These are phyloP conservation scores for Tympanopsis confertula DNA, from an alignment of 2,329 filamentous ascomycete species.

Conservation along the genomic window DNA sequence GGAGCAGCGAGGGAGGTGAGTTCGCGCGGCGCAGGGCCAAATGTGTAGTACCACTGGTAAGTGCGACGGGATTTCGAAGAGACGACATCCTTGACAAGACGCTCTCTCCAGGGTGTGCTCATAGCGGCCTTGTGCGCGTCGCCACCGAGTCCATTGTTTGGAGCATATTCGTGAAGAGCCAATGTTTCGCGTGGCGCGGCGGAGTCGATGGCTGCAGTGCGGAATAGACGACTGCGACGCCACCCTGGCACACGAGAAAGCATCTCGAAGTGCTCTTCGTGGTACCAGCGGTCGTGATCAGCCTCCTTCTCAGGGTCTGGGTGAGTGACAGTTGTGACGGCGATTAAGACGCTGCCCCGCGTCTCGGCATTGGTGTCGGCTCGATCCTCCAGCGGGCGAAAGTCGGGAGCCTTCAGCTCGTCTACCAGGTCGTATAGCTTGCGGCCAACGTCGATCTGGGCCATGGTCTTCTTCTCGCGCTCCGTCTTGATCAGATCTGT, in stretches of 20 bases:
- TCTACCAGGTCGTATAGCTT: conserved; percentile 59
- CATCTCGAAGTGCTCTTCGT: conserved; percentile 63
- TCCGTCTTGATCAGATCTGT: conserved; percentile 32
- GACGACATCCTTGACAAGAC: conserved; percentile 47
- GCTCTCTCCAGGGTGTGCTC: conserved; percentile 47
- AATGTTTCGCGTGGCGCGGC: conserved; percentile 44
- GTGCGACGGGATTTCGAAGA: conserved; percentile 42
- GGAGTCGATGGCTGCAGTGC: conserved; percentile 46
- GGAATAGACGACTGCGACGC: conserved; percentile 61
- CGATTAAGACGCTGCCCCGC: conserved; percentile 47
- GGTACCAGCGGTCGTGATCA: conserved; percentile 57
- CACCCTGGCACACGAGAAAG: conserved; percentile 67
- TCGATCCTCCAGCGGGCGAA: conserved; percentile 49
- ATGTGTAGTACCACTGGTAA: conserved; percentile 69
- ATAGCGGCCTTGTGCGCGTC: conserved; percentile 51
- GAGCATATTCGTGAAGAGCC: conserved; percentile 61
- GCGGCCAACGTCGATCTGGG: conserved; percentile 52
- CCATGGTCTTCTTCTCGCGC: conserved; percentile 40
- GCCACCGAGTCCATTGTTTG: conserved; percentile 54
- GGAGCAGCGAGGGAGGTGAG: conserved; percentile 41
- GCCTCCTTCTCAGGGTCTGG: conserved; percentile 36
- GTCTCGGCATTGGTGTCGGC: conserved; percentile 44
- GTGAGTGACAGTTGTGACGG: conserved; percentile 42
- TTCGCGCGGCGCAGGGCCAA: conserved; percentile 64
- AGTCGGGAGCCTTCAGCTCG: conserved; percentile 40